Percentiles rank a stretch among this genome's conserved stretches.
Conservation (phyloP, 441 rosid genomes). For the Euphorbia corollata region DNA sequence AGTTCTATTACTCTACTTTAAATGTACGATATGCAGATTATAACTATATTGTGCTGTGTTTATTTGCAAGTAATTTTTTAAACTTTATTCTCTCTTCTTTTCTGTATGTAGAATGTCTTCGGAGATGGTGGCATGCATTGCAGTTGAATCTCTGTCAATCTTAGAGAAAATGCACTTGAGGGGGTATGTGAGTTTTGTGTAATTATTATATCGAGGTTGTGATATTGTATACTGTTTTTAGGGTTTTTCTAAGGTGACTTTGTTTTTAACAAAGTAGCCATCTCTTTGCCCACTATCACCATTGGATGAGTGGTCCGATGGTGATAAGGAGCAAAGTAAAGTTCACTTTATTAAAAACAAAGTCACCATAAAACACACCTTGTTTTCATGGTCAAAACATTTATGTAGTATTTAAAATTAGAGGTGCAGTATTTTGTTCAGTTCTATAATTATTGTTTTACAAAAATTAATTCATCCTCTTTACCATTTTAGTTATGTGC, state of each 20-base stretch:
- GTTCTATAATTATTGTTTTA: neutral
- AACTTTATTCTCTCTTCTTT: conserved; percentile 4
- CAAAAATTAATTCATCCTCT: conserved; percentile 7
- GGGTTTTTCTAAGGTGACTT: too few species aligned
- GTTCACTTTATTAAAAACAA: too few species aligned
- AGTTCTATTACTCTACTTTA: neutral
- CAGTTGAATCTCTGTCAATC: conserved; percentile 85
- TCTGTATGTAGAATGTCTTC: conserved; percentile 58
- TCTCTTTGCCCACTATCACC: too few species aligned
- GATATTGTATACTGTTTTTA: too few species aligned
- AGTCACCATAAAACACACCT: too few species aligned
- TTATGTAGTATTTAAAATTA: neutral
- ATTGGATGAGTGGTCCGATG: too few species aligned
- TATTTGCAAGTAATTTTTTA: neutral
- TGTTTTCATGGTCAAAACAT: conserved; percentile 2
- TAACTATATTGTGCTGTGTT: neutral
- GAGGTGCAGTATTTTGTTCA: neutral
- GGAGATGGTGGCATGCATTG: conserved; percentile 98
- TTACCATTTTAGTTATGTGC: conserved; percentile 68
- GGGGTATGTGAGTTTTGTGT: conserved; percentile 49
- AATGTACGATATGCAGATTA: neutral
- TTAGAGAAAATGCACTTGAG: conserved; percentile 92
- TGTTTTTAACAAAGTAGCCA: too few species aligned
- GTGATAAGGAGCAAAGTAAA: too few species aligned
- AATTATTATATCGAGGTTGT: neutral